phyloP scores from a whole-genome alignment of 2,329 filamentous ascomycete genomes.

The Fusarium dlaminii region DNA sequence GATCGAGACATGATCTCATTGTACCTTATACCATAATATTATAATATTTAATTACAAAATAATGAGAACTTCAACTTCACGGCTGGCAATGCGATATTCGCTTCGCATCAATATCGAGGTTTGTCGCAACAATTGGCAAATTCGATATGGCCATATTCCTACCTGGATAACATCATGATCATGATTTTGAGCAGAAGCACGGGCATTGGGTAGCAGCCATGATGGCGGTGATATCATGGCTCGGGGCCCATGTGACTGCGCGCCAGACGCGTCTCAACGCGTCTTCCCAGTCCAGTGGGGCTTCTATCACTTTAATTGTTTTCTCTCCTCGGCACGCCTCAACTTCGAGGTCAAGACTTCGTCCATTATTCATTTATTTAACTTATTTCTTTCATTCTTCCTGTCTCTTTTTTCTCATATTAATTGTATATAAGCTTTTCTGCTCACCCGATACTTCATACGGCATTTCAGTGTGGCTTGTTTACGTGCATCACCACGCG shows the following conservation, averaged over 20 bases:
- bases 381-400: neutral
- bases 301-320: neutral
- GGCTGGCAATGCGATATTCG: rapidly evolving
- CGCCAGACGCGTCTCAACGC: slow-evolving; percentile 27
- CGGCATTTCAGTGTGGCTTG: rapidly evolving
- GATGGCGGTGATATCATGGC: slow-evolving; percentile 27
- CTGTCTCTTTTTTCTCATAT: neutral
- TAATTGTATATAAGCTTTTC: neutral
- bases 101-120: rapidly evolving
- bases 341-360: neutral
- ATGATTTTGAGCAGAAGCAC: neutral
- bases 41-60: neutral
- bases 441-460: too few species aligned
- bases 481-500: neutral
- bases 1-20: neutral
- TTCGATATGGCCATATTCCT: neutral
- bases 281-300: slow-evolving; percentile 24
- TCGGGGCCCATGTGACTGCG: slow-evolving; percentile 24
- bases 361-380: neutral
- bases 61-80: rapidly evolving
- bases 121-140: neutral
- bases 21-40: neutral
- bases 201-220: neutral
- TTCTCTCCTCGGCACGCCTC: neutral
- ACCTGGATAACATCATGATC: neutral